Evolutionary conservation across 73 alveolate genomes (phyloP).

Genomic region (Uronychia setigera): DNA sequence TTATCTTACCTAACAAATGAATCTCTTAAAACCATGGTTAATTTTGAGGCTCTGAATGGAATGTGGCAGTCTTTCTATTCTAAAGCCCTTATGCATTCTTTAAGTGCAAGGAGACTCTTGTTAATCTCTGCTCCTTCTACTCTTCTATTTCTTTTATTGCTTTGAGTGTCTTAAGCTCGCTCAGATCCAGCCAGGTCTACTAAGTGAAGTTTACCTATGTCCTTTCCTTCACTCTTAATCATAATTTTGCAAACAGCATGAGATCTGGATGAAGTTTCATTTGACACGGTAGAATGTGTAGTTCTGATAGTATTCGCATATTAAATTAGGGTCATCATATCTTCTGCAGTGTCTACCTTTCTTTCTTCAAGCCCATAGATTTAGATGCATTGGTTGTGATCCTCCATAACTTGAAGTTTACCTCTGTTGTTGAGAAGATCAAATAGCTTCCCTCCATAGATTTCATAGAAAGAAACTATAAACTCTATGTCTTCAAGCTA

Average conservation of each 20-base stretch:
- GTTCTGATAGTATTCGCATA: conserved; percentile 94
- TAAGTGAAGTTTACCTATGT: conserved; percentile 86
- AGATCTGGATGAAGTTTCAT: conserved; percentile 95
- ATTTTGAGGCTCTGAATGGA: conserved; percentile 98
- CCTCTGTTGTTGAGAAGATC: conserved; percentile 93
- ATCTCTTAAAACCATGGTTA: conserved; percentile 98
- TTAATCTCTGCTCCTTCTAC: conserved; percentile 84
- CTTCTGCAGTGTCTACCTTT: conserved; percentile 83
- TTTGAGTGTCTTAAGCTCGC: conserved; percentile 96
- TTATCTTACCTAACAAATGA: conserved; percentile 88
- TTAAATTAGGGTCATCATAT: conserved; percentile 87
- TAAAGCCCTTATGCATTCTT: conserved; percentile 97
- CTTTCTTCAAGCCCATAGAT: conserved; percentile 93
- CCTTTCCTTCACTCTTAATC: conserved; percentile 77
- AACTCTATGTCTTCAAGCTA: conserved; percentile 61
- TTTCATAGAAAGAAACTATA: conserved; percentile 93
- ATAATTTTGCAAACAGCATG: conserved; percentile 95
- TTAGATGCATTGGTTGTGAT: conserved; percentile 85
- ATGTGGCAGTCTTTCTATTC: conserved; percentile 91
- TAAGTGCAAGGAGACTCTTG: conserved; percentile 71
- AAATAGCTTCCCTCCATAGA: conserved; percentile 95
- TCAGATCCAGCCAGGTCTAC: conserved; percentile 98
- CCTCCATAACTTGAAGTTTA: conserved; percentile 93
- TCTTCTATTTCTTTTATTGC: conserved; percentile 93
- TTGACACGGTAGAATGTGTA: conserved; percentile 95